Conservation (phyloP, 164 flowering plant species). For the Akebia trifoliata region DNA sequence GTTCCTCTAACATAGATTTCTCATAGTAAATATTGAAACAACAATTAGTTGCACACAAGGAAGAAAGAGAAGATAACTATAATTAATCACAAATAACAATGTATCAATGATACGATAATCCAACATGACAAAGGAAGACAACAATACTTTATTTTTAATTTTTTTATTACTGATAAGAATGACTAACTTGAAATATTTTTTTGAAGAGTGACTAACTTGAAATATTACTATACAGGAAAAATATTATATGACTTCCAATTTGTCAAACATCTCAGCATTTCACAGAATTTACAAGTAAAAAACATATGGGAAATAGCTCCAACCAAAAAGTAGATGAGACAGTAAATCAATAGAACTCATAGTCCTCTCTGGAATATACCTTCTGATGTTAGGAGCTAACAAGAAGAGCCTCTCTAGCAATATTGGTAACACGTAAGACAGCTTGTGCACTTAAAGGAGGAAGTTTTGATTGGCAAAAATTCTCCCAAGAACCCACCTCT, state of each 20-base stretch:
- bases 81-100: too few species aligned
- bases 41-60: too few species aligned
- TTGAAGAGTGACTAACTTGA: too few species aligned
- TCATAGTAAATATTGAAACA: too few species aligned
- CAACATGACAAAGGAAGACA: too few species aligned
- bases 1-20: too few species aligned
- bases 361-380: constrained; percentile 4
- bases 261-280: constrained; percentile 10
- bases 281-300: constrained; percentile 13
- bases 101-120: too few species aligned
- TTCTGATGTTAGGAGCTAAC: constrained; percentile 38
- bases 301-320: constrained; percentile 12
- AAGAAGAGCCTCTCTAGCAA: constrained; percentile 47
- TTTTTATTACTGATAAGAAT: too few species aligned
- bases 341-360: constrained; percentile 7
- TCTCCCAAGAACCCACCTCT: constrained; percentile 58
- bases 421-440: constrained; percentile 76
- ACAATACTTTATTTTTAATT: too few species aligned
- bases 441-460: constrained; percentile 85
- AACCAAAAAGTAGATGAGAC: not conserved
- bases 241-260: constrained; percentile 4
- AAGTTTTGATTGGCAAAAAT: constrained; percentile 78
- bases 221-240: too few species aligned
- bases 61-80: too few species aligned
- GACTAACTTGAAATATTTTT: too few species aligned